These are phyloP conservation scores for Hyaloscypha hepaticicola DNA, from an alignment of 495 filamentous ascomycete species.

Conservation along the genomic window DNA sequence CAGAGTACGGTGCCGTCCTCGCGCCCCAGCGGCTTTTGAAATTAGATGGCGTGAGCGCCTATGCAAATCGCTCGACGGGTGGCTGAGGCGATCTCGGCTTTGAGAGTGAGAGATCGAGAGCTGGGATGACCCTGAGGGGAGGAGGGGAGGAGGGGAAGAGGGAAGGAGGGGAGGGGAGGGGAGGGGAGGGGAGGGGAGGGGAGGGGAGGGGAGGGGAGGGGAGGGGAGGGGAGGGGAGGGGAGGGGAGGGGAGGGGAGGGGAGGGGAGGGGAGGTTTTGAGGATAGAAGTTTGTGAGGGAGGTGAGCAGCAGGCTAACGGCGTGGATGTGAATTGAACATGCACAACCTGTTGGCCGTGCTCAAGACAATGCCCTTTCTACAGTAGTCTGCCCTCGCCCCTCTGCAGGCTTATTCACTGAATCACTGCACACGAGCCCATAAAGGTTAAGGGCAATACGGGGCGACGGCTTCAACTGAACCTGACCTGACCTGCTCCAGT, in stretches of 20 bases:
- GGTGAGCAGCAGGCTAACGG: too few relatives aligned
- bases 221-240: background rate
- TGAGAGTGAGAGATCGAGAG: too few relatives aligned
- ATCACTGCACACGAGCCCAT: too few relatives aligned
- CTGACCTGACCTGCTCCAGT: background rate
- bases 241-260: background rate
- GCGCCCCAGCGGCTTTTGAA: too few relatives aligned
- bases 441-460: background rate
- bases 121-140: background rate
- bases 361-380: background rate
- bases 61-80: background rate
- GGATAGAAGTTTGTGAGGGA: background rate
- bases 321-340: background rate
- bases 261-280: background rate
- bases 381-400: background rate
- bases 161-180: background rate
- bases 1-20: too few relatives aligned
- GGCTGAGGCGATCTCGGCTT: background rate
- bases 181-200: background rate
- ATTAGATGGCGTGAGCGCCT: background rate
- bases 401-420: background rate
- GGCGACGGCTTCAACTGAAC: background rate
- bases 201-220: background rate
- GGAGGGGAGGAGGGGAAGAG: background rate
- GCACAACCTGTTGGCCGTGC: background rate